Base-by-base conservation (phyloP, 2,329 filamentous ascomycete genomes). In the Dendryphion nanum region DNA sequence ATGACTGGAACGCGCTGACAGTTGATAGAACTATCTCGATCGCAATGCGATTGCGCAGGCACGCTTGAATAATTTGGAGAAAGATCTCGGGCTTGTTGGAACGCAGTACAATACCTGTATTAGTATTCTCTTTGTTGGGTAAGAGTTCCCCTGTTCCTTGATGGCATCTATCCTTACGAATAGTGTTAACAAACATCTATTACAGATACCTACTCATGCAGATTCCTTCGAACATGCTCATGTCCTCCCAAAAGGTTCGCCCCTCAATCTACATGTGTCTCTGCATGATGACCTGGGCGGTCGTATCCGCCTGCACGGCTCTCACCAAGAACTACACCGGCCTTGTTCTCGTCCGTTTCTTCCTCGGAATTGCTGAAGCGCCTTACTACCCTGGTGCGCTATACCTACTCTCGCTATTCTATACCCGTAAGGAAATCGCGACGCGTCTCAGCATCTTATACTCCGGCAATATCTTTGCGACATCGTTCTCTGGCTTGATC, bases 1-100 rank as follows among this genome's bases (percentile, higher is more conserved):
- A 10, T 30, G 29, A 17, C 10, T 8, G 10, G 12, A 17, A 8
- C 16, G 16, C 8, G 12, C 13, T 8, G 12, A 7, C 12, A 21
- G 8, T 15, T 13, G 20, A 21, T 53, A 50, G 30, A 67, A 66
- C 31, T 66, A 61, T 30, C 57, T 61, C 5, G 80, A 83, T 51
- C 71, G 80, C 16, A 82, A 82, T 58, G 81, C 83, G 55, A 82
- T 85, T 43, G 79, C 80, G 0, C 74, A 81, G 4, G 83, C 82
- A 0, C 74, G 77, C 6, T 67, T 86, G 36, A 78, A 80, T 55
- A 79, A 81, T 12, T 67, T 86, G 6, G 76, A 83, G 38, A 63
- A 69, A 0, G 81, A 85, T 35, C 41, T 58, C 17, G 55, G 49
- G 3, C 55, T 55, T 51, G 50, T 36, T 15, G 59, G 51, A 16